Base-by-base conservation (phyloP, 805 yeast species). In the Wickerhamomyces chambardii region DNA sequence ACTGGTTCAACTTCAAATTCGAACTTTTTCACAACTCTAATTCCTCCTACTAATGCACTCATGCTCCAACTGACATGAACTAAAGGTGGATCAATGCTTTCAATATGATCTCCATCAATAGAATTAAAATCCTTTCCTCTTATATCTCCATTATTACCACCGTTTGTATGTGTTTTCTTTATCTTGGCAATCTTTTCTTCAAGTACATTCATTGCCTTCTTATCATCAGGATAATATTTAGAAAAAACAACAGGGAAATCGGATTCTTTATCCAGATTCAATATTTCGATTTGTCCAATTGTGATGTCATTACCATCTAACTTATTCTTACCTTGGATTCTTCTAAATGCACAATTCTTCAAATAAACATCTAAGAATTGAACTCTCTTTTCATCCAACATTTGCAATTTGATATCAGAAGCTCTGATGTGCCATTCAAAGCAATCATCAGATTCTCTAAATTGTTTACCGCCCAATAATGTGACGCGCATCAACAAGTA, bases 11-110 rank as follows among this genome's bases (percentile, higher is more conserved):
- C 54, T 2, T 59, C 55, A 15, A 84, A 63, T 27, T 73, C 73
- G 17, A 85, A 78, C 34, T 69, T 61, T 39, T 75, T 77, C 59
- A 89, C 65, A 17, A 89, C 78, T n/a, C 83, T 72, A 34, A 89
- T 86, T 10, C 97, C 97, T 24, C 96, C 97, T 37, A 90, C 81
- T 0, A 95, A 86, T 36, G 73, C 75, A 35, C 81, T 72, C 78
- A 83, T 73, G n/a, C 75, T 70, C 97, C 97, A 89, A 10, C 59
- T 51, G 3, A 78, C 55, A 6, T 58, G 55, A 7, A 79, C 53
- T 40, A 73, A 55, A 26, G 59, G 61, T 12, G n/a, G n/a, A n/a
- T n/a, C n/a, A n/a, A n/a, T n/a, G n/a, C n/a, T n/a, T n/a, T n/a
- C n/a, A n/a, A n/a, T n/a, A n/a, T n/a, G n/a, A n/a, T n/a, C n/a